A percentile compares a stretch with the other conserved stretches of the same genome.
Conservation (phyloP, 495 filamentous ascomycete species). For the Penicillium tannophilum region DNA sequence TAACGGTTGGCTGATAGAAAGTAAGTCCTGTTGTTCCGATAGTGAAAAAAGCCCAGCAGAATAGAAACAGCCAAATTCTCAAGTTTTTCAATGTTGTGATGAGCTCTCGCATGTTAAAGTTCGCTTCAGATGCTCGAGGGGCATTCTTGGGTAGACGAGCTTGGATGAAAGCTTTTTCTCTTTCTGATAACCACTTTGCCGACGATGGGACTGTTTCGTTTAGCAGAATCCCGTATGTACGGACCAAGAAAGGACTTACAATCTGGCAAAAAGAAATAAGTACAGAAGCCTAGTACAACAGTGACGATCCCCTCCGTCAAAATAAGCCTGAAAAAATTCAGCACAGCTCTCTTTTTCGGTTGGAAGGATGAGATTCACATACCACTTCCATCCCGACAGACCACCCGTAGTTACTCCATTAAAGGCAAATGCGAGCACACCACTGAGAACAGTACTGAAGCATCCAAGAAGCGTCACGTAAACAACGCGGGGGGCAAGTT, state of each 20-base stretch:
- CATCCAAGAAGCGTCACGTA: slow-evolving; percentile 26
- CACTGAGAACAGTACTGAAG: slow-evolving; percentile 39
- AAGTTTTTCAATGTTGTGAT: slow-evolving; percentile 34
- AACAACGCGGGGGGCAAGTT: slow-evolving; percentile 35
- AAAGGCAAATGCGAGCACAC: slow-evolving; percentile 45
- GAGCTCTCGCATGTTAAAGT: slow-evolving; percentile 40
- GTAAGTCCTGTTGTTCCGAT: slow-evolving; percentile 41
- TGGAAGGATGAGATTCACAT: background rate
- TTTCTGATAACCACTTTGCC: slow-evolving; percentile 42
- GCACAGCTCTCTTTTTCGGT: background rate
- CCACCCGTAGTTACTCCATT: slow-evolving; percentile 35
- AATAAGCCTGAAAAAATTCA: slow-evolving; percentile 28
- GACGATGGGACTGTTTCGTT: slow-evolving; percentile 38
- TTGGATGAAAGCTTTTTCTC: slow-evolving; percentile 45
- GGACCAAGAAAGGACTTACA: slow-evolving; percentile 26
- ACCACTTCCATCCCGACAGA: slow-evolving; percentile 41
- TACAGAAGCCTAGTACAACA: slow-evolving; percentile 32
- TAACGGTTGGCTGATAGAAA: slow-evolving; percentile 49
- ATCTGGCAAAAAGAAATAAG: slow-evolving; percentile 43
- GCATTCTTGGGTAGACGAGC: slow-evolving; percentile 42
- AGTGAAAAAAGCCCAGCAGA: slow-evolving; percentile 43
- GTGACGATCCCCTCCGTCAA: slow-evolving; percentile 43
- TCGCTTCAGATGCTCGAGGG: slow-evolving; percentile 37
- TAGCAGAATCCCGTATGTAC: background rate
- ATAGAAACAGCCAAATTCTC: slow-evolving; percentile 25